A percentile compares a stretch with the other conserved stretches of the same genome.
Conservation (phyloP, 2,329 filamentous ascomycete genomes). For the Aspergillus sp. region DNA sequence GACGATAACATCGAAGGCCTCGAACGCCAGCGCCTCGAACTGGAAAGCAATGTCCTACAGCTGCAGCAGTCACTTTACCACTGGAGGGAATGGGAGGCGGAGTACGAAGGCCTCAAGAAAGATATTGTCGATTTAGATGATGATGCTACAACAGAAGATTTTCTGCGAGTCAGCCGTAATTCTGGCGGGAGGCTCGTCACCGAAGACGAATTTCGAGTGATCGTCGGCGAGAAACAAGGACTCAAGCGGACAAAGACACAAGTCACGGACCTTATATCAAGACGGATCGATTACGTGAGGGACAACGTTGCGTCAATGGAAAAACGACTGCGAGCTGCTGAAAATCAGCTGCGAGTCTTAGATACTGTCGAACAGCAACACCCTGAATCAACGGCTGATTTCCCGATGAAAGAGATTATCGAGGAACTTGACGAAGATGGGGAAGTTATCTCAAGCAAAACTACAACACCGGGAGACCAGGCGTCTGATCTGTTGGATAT, state of each 20-base stretch:
- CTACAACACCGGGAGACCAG: conserved; percentile 66
- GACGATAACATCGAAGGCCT: conserved; percentile 63
- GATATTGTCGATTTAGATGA: conserved; percentile 64
- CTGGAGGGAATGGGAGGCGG: conserved; percentile 88
- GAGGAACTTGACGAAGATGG: conserved; percentile 91
- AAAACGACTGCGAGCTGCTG: conserved; percentile 67
- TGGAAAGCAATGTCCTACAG: conserved; percentile 74
- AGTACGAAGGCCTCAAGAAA: conserved; percentile 87
- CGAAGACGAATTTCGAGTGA: conserved; percentile 55
- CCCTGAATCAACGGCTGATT: conserved; percentile 60
- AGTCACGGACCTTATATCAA: conserved; percentile 66
- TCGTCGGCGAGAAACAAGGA: conserved; percentile 48
- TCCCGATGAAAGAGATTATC: conserved; percentile 85
- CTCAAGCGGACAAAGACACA: conserved; percentile 58
- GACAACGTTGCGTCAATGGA: conserved; percentile 74
- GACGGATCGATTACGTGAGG: conserved; percentile 84
- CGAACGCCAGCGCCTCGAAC: conserved; percentile 70
- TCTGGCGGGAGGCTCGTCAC: conserved; percentile 46
- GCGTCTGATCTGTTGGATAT: conserved; percentile 69
- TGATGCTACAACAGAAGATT: conserved; percentile 52
- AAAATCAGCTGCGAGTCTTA: conserved; percentile 65
- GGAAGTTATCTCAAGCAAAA: conserved; percentile 70
- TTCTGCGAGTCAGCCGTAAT: conserved; percentile 50
- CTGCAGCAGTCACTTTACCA: conserved; percentile 75
- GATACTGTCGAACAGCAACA: conserved; percentile 61